Conservation (phyloP, 2,329 filamentous ascomycete genomes). For the Huntiella bhutanensis region DNA sequence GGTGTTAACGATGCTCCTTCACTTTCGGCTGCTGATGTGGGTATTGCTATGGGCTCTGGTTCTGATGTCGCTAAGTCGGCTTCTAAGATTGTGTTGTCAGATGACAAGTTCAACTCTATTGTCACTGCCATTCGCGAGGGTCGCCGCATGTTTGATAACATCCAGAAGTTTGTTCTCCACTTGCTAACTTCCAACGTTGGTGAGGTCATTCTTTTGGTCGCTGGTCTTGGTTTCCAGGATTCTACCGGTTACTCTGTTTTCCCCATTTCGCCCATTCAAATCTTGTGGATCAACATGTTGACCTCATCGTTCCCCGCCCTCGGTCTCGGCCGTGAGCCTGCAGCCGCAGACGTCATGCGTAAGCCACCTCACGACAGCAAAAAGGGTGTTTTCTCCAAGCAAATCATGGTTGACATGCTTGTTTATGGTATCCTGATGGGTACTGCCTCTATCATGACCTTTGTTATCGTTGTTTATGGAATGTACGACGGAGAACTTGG, state of each 20-base stretch:
- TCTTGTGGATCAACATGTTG: slow-evolving; percentile 89
- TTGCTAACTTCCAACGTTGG: slow-evolving; percentile 66
- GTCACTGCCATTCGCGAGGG: slow-evolving; percentile 69
- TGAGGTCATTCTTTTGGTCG: slow-evolving; percentile 62
- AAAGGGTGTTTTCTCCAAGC: slow-evolving; percentile 55
- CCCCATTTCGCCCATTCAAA: slow-evolving; percentile 67
- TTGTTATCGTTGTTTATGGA: slow-evolving; percentile 44
- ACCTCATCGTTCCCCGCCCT: slow-evolving; percentile 78
- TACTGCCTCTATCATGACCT: slow-evolving; percentile 43
- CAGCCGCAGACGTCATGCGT: slow-evolving; percentile 57
- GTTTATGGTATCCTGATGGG: slow-evolving; percentile 68
- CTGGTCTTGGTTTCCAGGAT: slow-evolving; percentile 70
- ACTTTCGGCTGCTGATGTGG: slow-evolving; percentile 62
- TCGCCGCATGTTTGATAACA: slow-evolving; percentile 71
- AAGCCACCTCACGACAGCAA: slow-evolving; percentile 55
- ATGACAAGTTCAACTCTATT: slow-evolving; percentile 79
- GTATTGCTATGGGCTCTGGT: slow-evolving; percentile 79
- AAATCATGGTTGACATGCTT: slow-evolving; percentile 62
- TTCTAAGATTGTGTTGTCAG: slow-evolving; percentile 62
- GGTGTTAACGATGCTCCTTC: slow-evolving; percentile 77
- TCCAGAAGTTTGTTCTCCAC: slow-evolving; percentile 73
- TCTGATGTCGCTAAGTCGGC: slow-evolving; percentile 75
- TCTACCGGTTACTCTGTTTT: slow-evolving; percentile 55
- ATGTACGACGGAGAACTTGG: slow-evolving; percentile 37
- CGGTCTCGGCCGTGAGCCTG: slow-evolving; percentile 63